Evolutionary conservation across 2,329 filamentous ascomycete species (phyloP).

Genomic region (Cladorrhinum sp.): DNA sequence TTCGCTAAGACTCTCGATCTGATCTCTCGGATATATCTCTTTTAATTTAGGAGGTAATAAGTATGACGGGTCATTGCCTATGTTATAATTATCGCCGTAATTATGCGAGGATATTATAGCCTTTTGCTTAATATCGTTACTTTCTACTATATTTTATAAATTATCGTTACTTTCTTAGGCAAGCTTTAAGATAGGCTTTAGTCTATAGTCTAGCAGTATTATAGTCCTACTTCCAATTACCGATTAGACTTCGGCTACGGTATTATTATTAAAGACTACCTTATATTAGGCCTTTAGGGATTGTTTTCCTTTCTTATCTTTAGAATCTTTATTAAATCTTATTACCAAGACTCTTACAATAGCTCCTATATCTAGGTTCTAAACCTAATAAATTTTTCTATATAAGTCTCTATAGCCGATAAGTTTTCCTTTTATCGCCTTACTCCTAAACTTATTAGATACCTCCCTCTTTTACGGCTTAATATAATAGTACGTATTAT

Average conservation of each 20-base stretch:
- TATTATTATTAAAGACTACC: neutral
- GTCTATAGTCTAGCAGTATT: no score
- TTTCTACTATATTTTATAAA: no score
- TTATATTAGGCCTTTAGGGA: neutral
- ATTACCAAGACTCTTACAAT: neutral
- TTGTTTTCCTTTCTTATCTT: neutral
- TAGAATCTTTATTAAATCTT: neutral
- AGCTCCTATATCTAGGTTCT: neutral
- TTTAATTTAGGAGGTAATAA: no score
- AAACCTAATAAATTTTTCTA: neutral
- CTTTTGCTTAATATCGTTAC: no score
- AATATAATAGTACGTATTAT: constrained; percentile 2
- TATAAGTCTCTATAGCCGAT: neutral
- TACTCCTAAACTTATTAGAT: neutral
- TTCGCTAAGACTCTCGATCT: no score
- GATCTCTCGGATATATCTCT: no score
- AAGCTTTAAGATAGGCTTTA: no score
- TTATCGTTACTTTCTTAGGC: no score
- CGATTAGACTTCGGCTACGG: neutral
- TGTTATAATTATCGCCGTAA: no score
- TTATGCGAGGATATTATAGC: no score
- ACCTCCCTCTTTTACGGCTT: neutral
- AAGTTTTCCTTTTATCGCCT: neutral
- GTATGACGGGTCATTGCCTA: no score
- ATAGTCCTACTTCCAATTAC: no score